Evolutionary conservation across 2,329 filamentous ascomycete species (phyloP).

Genomic region (Hymenoscyphus repandus): DNA sequence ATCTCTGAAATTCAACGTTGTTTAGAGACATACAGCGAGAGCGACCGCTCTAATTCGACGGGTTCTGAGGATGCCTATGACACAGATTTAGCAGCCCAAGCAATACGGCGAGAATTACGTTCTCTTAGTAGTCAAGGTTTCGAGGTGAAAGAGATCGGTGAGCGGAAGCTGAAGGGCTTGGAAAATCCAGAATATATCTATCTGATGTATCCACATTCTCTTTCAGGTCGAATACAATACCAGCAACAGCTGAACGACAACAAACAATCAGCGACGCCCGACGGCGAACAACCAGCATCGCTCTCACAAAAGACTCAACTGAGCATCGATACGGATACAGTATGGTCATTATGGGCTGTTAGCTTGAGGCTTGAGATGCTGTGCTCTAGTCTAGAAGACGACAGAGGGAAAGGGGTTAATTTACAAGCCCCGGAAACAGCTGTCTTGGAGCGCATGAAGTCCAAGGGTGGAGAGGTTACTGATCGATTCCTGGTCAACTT

Average conservation of each 20-base stretch:
- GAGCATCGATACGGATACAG: conserved; percentile 66
- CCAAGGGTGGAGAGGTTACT: conserved; percentile 75
- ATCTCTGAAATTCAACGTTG: conserved; percentile 93
- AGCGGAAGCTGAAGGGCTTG: conserved; percentile 90
- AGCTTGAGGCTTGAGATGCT: conserved; percentile 88
- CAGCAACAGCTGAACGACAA: conserved; percentile 39
- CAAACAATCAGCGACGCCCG: conserved; percentile 37
- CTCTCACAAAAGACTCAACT: conserved; percentile 62
- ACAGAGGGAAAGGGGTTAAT: conserved; percentile 44
- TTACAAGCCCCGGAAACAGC: conserved; percentile 79
- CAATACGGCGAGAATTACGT: conserved; percentile 82
- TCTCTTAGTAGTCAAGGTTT: conserved; percentile 88
- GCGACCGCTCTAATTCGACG: conserved; percentile 63
- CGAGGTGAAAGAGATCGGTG: conserved; percentile 92
- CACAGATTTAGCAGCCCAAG: conserved; percentile 67
- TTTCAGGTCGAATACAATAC: conserved; percentile 72
- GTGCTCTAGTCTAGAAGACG: conserved; percentile 79
- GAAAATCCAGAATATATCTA: conserved; percentile 97
- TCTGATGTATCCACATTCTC: conserved; percentile 85
- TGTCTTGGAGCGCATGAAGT: conserved; percentile 69
- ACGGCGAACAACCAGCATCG: conserved; percentile 44
- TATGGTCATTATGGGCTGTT: conserved; percentile 85
- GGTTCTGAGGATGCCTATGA: conserved; percentile 70
- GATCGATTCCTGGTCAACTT: conserved; percentile 86
- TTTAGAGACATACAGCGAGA: conserved; percentile 82